Percentiles rank a stretch among this genome's conserved stretches.
Evolutionary conservation across 371 early-diverging fungal species (phyloP).

Genomic region (Mortierella sp.): DNA sequence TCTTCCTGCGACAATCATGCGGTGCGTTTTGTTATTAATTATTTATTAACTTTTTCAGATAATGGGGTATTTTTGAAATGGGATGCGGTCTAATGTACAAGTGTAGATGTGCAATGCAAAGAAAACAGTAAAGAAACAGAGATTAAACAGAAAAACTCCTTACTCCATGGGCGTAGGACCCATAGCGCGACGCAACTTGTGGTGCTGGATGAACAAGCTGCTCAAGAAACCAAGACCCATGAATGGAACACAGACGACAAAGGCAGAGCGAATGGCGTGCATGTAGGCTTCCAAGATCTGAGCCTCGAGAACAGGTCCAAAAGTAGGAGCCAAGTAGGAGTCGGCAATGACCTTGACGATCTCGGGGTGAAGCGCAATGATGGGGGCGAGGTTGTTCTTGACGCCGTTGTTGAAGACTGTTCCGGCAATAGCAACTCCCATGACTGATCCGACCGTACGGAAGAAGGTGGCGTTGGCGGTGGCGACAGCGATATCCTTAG

Average conservation of each 20-base stretch:
- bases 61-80: slow-evolving; percentile 1
- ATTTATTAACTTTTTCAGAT: not conserved
- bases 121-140: not conserved
- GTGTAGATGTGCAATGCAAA: slow-evolving; percentile 1
- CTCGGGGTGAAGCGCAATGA: slow-evolving; percentile 13
- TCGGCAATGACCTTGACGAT: slow-evolving; percentile 19
- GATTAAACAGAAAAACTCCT: not conserved
- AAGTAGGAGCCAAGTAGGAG: slow-evolving; percentile 27
- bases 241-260: slow-evolving; percentile 68
- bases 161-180: slow-evolving; percentile 35
- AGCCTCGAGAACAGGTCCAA: slow-evolving; percentile 38
- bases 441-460: slow-evolving; percentile 75
- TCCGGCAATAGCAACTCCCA: slow-evolving; percentile 74
- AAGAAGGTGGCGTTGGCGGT: slow-evolving; percentile 69
- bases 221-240: slow-evolving; percentile 66
- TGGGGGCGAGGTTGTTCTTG: slow-evolving; percentile 29
- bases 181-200: slow-evolving; percentile 33
- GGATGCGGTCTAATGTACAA: slow-evolving; percentile 9
- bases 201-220: slow-evolving; percentile 59
- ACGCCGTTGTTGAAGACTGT: slow-evolving; percentile 64
- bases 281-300: slow-evolving; percentile 70
- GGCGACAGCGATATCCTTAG: slow-evolving; percentile 73
- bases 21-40: not conserved
- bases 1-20: too few relatives aligned
- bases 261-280: slow-evolving; percentile 68